Evolutionary conservation across 2,329 filamentous ascomycete genomes (phyloP), one percentile per base, ranked within the genome.

Genomic region (Metarhizium rileyi): DNA sequence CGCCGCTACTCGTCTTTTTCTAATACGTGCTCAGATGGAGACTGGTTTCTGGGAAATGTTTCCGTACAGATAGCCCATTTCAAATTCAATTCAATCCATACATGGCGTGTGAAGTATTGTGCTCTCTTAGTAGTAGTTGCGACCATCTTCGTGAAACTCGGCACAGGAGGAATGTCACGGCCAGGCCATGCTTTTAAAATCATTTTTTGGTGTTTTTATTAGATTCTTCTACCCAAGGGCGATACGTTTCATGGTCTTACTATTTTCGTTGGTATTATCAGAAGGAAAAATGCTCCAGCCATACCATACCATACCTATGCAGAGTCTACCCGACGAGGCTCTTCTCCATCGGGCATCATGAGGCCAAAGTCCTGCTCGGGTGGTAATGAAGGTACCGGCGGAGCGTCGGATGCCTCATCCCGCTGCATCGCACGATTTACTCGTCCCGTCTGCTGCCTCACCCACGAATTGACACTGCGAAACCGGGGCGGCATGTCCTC

Each of bases 391-490:
- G 71, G 70, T 26, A 73, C 64, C 0, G 70, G 67, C 3, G 72
- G 71, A 9, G 67, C 58, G 20, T 65, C 59, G 10, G 40, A 35
- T 7, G 41, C 43, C 36, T 57, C 58, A 49, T 56, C 53, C 38
- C 66, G 68, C 50, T 70, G 67, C 56, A 72, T 67, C 2, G 70
- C 72, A 25, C 73, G 69, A 57, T 72, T 72, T 27, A 80, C 61
- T 3, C 78, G 71, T 2, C 74, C 74, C 8, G 74, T 75, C 62
- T 85, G 81, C 59, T 85, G 80, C 55, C 75, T 74, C 2, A 86
- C 81, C 82, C 82, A 86, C 27, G 78, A 82, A 50, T 70, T 73
- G 50, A 85, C 70, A 6, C 70, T 74, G 33, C 78, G 72, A 61
- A 83, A 84, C 4, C 75, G 72, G 14, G 77, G 69, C 5, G 77